These are phyloP conservation scores for Ceratonia siliqua DNA, from an alignment of 306 rosid genomes.

Conservation along the genomic window DNA sequence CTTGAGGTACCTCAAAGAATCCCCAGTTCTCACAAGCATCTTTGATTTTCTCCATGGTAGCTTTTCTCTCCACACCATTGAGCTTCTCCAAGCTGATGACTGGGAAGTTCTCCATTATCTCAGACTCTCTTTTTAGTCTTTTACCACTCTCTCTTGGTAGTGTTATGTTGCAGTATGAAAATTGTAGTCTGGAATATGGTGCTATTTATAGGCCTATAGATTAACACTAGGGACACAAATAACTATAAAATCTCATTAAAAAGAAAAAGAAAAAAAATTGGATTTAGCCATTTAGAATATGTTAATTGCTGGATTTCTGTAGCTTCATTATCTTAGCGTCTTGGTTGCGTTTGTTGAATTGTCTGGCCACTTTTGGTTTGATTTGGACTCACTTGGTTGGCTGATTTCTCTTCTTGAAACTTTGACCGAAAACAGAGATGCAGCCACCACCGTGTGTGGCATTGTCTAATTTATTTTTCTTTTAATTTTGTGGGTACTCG, in stretches of 20 bases:
- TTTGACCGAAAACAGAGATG: conserved; percentile 22
- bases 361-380: conserved; percentile 15
- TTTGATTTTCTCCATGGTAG: conserved; percentile 65
- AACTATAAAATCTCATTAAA: neutral
- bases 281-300: too few relatives aligned
- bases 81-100: conserved; percentile 67
- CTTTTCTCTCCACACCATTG: conserved; percentile 65
- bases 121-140: neutral
- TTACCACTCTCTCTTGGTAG: neutral
- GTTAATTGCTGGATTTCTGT: neutral
- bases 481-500: neutral
- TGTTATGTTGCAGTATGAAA: conserved; percentile 10
- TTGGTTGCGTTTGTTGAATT: conserved; percentile 36
- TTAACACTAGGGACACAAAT: neutral
- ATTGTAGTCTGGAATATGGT: conserved; percentile 2
- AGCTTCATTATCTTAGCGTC: neutral
- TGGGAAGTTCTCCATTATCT: conserved; percentile 76
- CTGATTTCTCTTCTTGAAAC: conserved; percentile 22
- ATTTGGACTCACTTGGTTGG: conserved; percentile 32
- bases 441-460: neutral
- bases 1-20: conserved; percentile 75
- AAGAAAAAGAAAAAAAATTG: too few relatives aligned
- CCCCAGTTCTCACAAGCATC: conserved; percentile 98
- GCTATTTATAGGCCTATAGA: conserved; percentile 41
- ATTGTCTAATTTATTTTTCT: neutral